Evolutionary conservation across 2,329 filamentous ascomycete species (phyloP), one percentile per base, ranked within the genome.

Genomic region (Apiospora sp.): DNA sequence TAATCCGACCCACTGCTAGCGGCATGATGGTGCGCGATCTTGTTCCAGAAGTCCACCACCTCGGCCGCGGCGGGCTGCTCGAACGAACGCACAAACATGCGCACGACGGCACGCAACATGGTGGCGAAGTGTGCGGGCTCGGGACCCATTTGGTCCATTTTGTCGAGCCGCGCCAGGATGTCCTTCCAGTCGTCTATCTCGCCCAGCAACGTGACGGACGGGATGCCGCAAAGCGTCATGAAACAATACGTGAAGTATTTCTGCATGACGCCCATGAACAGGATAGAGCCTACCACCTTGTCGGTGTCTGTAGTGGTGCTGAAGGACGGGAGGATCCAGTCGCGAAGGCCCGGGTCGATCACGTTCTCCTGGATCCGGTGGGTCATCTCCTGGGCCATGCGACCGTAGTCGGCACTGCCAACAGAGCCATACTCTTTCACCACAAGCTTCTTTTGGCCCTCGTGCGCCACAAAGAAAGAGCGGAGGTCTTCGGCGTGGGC

Each of bases 191-290:
- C 87, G 1, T 73, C 72, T 16, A 80, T 58, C 81, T 86, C 81
- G 2, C 88, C 88, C 0, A 86, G 80, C 1, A 90, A 78, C 0
- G 87, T 89, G 0, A 89, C 86, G 0, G 83, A 84, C 0, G 88
- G 88, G 3, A 90, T 80, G 0, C 88, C 88, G 73, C 87, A 90
- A 0, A n/a, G 19, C 24, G 24, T 4, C 1, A 19, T 14, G 14
- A 30, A 34, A 27, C 16, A 30, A 14, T 58, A 58, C 51, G 16
- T 71, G 72, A 89, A 89, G 74, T 88, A 89, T 24, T 84, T 81
- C 75, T 88, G 83, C 80, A 88, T 78, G 0, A 83, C 78, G 1
- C 84, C 86, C 87, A 90, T 89, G 80, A 90, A 85, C 2, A 88
- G 64, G 3, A 89, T 79, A 0, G 84, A 79, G 0, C 85, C 84